Conservation (phyloP, 2,329 filamentous ascomycete species). For the Acephala macrosclerotiorum region DNA sequence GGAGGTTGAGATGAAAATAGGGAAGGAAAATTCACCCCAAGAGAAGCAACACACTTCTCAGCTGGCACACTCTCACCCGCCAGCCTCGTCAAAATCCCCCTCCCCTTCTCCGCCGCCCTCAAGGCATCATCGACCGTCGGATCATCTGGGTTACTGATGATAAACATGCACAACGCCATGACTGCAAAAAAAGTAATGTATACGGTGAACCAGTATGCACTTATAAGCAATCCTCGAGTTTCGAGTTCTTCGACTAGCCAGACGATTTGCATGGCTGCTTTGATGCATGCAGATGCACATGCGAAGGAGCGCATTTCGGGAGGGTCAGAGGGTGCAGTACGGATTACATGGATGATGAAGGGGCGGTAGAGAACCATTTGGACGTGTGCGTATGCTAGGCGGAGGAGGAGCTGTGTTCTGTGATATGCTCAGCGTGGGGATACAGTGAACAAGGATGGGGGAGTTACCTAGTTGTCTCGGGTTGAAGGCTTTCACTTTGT, state of each 20-base stretch:
- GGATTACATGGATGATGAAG: slow-evolving; percentile 81
- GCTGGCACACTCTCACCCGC: slow-evolving; percentile 14
- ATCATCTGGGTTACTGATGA: slow-evolving; percentile 17
- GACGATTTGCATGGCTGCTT: slow-evolving; percentile 71
- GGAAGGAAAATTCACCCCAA: slow-evolving; percentile 4
- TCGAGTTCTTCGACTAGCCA: slow-evolving; percentile 80
- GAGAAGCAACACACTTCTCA: slow-evolving; percentile 18
- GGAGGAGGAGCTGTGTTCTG: slow-evolving; percentile 72
- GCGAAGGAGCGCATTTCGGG: slow-evolving; percentile 78
- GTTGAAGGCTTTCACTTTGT: slow-evolving; percentile 75
- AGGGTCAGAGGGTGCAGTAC: slow-evolving; percentile 59
- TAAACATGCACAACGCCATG: slow-evolving; percentile 23
- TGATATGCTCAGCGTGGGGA: slow-evolving; percentile 44
- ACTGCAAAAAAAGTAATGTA: slow-evolving; percentile 69
- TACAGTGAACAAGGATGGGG: slow-evolving; percentile 45
- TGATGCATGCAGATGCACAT: slow-evolving; percentile 65
- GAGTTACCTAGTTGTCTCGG: slow-evolving; percentile 62
- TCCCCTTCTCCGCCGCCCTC: slow-evolving; percentile 14
- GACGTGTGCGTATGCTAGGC: slow-evolving; percentile 79
- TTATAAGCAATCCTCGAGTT: slow-evolving; percentile 73
- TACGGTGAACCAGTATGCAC: slow-evolving; percentile 83
- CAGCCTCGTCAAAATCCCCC: slow-evolving; percentile 15
- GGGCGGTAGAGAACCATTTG: slow-evolving; percentile 83
- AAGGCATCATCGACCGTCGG: slow-evolving; percentile 15
- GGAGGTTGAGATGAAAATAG: neutral